These are phyloP conservation scores for Choricystis sp. DNA, from an alignment of 139 green algal species.

Conservation along the genomic window DNA sequence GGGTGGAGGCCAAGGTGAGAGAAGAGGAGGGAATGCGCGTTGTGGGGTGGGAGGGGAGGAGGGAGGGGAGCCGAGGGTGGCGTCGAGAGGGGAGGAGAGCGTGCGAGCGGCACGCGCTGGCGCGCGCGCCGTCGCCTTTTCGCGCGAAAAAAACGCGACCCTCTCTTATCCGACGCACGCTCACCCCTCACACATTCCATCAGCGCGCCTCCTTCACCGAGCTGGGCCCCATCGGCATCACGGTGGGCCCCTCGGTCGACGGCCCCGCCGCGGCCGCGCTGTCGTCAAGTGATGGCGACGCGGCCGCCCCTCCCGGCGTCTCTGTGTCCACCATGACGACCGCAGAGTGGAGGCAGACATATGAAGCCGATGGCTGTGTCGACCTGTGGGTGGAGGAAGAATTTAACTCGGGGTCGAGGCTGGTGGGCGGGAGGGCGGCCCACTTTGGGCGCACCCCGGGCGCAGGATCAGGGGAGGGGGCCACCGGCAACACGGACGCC, in stretches of 20 bases:
- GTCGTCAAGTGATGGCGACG: neutral
- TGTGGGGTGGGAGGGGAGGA: no score
- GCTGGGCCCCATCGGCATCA: conserved; percentile 50
- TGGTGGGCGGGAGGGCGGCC: conserved; percentile 53
- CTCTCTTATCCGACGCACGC: no score
- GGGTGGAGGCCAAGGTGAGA: no score
- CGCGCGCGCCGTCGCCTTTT: neutral
- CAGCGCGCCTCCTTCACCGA: no score
- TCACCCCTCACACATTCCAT: no score
- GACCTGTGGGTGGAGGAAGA: conserved; percentile 88
- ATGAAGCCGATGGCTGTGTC: conserved; percentile 64
- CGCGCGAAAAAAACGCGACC: no score
- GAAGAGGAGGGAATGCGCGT: no score
- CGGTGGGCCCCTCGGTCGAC: conserved; percentile 14
- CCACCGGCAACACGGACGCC: conserved; percentile 15
- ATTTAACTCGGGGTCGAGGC: conserved; percentile 74
- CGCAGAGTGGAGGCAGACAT: conserved; percentile 54
- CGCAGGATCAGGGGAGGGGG: conserved; percentile 56
- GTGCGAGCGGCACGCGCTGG: no score
- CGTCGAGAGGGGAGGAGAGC: no score
- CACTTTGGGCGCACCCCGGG: conserved; percentile 49
- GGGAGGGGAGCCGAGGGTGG: no score
- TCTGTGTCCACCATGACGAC: conserved; percentile 56
- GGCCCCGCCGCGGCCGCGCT: neutral
- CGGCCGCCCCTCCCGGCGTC: no score